Evolutionary conservation across 176 grass and related monocot genomes (phyloP).

Genomic region (Panicum miliaceum): DNA sequence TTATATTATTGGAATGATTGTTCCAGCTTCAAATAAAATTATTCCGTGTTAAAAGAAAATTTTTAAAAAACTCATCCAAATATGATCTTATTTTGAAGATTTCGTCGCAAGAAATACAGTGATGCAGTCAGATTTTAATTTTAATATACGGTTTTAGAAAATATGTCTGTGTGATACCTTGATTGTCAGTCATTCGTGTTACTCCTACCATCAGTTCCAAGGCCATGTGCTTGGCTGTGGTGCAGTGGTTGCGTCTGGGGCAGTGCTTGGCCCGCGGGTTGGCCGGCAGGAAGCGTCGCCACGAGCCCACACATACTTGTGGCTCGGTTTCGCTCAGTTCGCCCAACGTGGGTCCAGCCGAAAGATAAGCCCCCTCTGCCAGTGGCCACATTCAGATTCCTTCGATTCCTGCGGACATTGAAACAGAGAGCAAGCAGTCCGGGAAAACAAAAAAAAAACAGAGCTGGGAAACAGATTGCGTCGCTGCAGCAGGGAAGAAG

Average conservation of each 20-base stretch:
- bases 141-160: too few relatives aligned
- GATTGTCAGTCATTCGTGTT: too few relatives aligned
- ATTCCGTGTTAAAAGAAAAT: too few relatives aligned
- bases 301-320: neutral
- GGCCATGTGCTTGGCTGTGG: slow-evolving; percentile 6
- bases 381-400: slow-evolving; percentile 40
- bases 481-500: neutral
- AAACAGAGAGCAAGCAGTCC: neutral
- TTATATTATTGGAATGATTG: too few relatives aligned
- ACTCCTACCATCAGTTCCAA: too few relatives aligned
- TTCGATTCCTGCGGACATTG: neutral
- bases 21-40: too few relatives aligned
- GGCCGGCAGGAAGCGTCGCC: neutral
- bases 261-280: neutral
- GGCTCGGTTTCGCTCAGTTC: slow-evolving; percentile 37
- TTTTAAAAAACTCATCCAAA: too few relatives aligned
- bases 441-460: neutral
- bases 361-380: slow-evolving; percentile 48
- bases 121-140: too few relatives aligned
- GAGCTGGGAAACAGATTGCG: neutral
- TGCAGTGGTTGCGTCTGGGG: neutral
- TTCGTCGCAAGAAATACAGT: too few relatives aligned
- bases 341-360: slow-evolving; percentile 11
- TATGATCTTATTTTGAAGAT: too few relatives aligned
- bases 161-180: too few relatives aligned